Percentiles rank a stretch among this genome's conserved stretches.
These are phyloP conservation scores for Diaporthe destruens DNA, from an alignment of 2,329 filamentous ascomycete species.

Conservation along the genomic window DNA sequence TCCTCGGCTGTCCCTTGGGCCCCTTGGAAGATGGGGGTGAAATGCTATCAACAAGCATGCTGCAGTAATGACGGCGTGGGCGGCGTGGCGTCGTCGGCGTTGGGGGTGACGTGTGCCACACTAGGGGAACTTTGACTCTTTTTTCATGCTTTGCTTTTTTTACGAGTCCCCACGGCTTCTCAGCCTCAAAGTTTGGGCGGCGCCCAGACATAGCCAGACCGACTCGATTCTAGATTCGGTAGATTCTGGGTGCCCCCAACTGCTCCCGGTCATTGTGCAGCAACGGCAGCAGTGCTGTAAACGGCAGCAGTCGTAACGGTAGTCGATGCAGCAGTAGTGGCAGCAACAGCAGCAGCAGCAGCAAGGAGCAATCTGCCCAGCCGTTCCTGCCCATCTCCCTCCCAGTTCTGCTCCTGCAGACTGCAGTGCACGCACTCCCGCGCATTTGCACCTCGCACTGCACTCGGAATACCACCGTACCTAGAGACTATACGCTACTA, in stretches of 20 bases:
- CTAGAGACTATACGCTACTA: conserved; percentile 2
- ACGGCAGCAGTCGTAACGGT: too few species aligned
- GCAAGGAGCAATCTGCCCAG: background rate
- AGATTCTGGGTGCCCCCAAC: background rate
- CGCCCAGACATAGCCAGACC: conserved; percentile 20
- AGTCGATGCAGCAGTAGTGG: too few species aligned
- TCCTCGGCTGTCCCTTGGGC: too few species aligned
- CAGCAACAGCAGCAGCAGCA: too few species aligned
- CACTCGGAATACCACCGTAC: conserved; percentile 28
- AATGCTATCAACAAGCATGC: background rate
- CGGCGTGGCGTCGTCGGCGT: conserved; percentile 5
- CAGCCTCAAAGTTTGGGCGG: conserved; percentile 32
- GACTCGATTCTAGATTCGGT: conserved; percentile 33
- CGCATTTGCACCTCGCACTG: conserved; percentile 29
- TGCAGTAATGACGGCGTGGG: conserved; percentile 5
- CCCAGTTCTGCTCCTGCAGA: background rate
- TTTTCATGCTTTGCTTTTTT: conserved; percentile 14
- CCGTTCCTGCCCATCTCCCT: background rate
- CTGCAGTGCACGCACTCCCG: conserved; percentile 7
- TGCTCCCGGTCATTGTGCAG: conserved; percentile 8
- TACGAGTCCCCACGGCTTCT: conserved; percentile 22
- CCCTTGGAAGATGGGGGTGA: too few species aligned
- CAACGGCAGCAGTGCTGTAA: background rate
- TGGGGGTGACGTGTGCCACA: conserved; percentile 28
- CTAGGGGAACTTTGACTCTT: conserved; percentile 9